These are phyloP conservation scores for Scheffersomyces insectosa DNA, from an alignment of 1,139 yeast genomes.

Conservation along the genomic window DNA sequence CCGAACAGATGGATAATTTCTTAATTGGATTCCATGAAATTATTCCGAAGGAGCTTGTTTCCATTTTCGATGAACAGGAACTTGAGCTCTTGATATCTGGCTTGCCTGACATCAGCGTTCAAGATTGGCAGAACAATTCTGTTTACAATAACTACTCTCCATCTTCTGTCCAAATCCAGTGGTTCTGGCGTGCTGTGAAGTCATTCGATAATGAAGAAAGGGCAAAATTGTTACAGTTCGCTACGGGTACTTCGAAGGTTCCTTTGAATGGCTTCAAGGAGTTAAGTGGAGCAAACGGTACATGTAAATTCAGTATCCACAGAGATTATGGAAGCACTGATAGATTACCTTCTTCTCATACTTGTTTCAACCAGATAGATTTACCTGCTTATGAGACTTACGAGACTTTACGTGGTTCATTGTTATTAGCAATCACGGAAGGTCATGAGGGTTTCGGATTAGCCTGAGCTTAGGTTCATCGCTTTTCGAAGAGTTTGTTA, in stretches of 20 bases:
- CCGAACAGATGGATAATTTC: conserved; percentile 86
- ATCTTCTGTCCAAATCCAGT: conserved; percentile 83
- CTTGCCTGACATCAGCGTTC: conserved; percentile 91
- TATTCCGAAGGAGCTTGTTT: conserved; percentile 81
- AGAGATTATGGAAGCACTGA: conserved; percentile 85
- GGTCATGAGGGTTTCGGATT: conserved; percentile 97
- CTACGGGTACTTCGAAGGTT: conserved; percentile 96
- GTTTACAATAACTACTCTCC: conserved; percentile 82
- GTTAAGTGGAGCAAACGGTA: conserved; percentile 84
- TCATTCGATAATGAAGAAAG: conserved; percentile 93
- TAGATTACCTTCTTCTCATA: conserved; percentile 91
- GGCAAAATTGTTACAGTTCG: conserved; percentile 91
- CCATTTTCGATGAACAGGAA: conserved; percentile 95
- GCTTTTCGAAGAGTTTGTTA: too few species aligned
- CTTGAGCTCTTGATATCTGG: conserved; percentile 91
- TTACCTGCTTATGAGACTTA: conserved; percentile 91
- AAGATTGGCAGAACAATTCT: conserved; percentile 92
- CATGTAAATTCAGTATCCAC: conserved; percentile 85
- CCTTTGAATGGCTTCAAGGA: conserved; percentile 94
- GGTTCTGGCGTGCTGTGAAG: conserved; percentile 98
- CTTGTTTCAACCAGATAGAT: conserved; percentile 94
- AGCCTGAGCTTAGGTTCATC: too few species aligned
- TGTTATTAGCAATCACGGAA: conserved; percentile 85
- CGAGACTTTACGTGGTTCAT: conserved; percentile 77
- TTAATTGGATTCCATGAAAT: conserved; percentile 88